Evolutionary conservation across 371 early-diverging fungal genomes (phyloP), one percentile per base, ranked within the genome.

Genomic region (Apophysomyces elegans): DNA sequence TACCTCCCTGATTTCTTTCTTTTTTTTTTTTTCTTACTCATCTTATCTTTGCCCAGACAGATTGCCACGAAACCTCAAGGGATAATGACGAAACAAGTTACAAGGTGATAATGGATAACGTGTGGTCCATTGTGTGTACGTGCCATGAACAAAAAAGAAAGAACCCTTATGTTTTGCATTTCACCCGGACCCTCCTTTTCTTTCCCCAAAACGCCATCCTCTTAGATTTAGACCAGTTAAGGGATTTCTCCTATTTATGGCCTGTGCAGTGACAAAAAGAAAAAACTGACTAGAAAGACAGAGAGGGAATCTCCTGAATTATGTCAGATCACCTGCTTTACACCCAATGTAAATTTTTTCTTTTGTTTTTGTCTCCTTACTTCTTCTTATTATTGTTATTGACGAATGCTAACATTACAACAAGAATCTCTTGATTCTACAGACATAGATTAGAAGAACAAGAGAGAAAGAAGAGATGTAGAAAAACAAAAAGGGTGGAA

Each of bases 331-430:
- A 50, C 50, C 21, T 21, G 50, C 21, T 18, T 18, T 26, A 5
- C 50, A 18, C 0, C 8, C 50, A 18, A 50, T 50, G 21, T 50
- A 21, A 5, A 26, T 11, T 7, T 50, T 18, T n/a, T n/a, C n/a
- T 11, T 18, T 4, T 18, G 21, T 50, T 26, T 21, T 26, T 26
- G 9, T 18, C 21, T 26, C 50, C 9, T 50, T 11, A 9, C 8
- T 21, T 11, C 21, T 18, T 18, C 1, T 32, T 50, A 5, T 50
- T 21, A 50, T 50, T 50, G 32, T 50, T 50, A 50, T 50, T 50
- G 50, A 50, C 50, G 50, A 50, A 50, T 50, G 50, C 50, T 50
- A 50, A 50, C 50, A 18, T 50, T 50, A 50, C 50, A 50, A 50
- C 32, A 11, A 7, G 47, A 47, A n/a, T 43, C 14, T 43, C 2